These are phyloP conservation scores for Omphalotus olearius DNA, from an alignment of 1,284 basidiomycete genomes.

Conservation along the genomic window DNA sequence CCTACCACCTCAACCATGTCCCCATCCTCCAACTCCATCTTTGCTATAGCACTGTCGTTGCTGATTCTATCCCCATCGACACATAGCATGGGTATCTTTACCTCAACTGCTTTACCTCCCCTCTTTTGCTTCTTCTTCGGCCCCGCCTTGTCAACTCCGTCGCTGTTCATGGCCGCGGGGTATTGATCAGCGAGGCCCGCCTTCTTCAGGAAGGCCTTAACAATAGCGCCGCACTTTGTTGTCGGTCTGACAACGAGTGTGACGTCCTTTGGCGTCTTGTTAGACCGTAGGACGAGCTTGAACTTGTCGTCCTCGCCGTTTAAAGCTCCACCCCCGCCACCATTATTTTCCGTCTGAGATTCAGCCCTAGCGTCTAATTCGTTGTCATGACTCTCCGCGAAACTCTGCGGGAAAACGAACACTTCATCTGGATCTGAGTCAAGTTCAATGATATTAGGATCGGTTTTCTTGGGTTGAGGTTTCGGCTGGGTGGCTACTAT, in stretches of 20 bases:
- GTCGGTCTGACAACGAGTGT: constrained; percentile 65
- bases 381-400: constrained; percentile 5
- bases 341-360: constrained; percentile 30
- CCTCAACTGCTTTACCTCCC: constrained; percentile 17
- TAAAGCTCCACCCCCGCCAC: constrained; percentile 23
- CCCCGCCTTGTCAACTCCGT: constrained; percentile 3
- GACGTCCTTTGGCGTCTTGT: constrained; percentile 45
- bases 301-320: constrained; percentile 51
- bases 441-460: constrained; percentile 17
- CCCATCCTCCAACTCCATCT: constrained; percentile 69
- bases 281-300: constrained; percentile 61
- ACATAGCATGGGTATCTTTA: constrained; percentile 45
- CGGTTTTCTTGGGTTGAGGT: constrained; percentile 10
- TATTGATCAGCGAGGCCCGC: constrained; percentile 55
- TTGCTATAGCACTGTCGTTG: constrained; percentile 51
- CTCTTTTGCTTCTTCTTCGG: constrained; percentile 18
- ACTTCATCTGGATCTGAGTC: constrained; percentile 19
- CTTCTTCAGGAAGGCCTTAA: constrained; percentile 66
- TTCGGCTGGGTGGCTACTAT: constrained; percentile 11
- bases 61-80: constrained; percentile 69
- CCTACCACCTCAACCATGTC: constrained; percentile 72
- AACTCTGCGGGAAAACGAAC: constrained; percentile 4
- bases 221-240: constrained; percentile 69
- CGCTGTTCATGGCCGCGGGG: constrained; percentile 24
- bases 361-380: constrained; percentile 27